Percentiles rank a stretch among this genome's conserved stretches.
Conservation (phyloP, 495 filamentous ascomycete genomes). For the Penicillium riverlandense region DNA sequence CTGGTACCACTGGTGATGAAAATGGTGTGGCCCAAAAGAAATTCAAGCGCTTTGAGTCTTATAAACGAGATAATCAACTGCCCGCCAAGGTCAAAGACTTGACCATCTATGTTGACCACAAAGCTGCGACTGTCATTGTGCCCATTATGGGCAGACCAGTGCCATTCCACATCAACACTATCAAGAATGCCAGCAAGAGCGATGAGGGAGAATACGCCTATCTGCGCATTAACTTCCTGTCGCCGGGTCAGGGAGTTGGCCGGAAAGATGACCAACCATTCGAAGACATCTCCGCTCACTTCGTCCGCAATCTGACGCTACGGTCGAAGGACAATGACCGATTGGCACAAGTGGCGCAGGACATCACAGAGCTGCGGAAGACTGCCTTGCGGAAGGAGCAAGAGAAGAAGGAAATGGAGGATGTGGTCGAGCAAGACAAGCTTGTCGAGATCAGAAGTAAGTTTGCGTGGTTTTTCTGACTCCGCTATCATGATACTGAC, state of each 20-base stretch:
- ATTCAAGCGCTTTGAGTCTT: slow-evolving; percentile 98
- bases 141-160: slow-evolving; percentile 97
- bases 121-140: slow-evolving; percentile 82
- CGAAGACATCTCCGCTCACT: slow-evolving; percentile 91
- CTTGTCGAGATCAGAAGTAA: slow-evolving; percentile 82
- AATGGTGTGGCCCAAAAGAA: slow-evolving; percentile 92
- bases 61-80: slow-evolving; percentile 96
- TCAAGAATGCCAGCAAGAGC: slow-evolving; percentile 95
- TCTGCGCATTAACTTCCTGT: slow-evolving; percentile 93
- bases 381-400: slow-evolving; percentile 83
- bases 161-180: slow-evolving; percentile 97
- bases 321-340: slow-evolving; percentile 81
- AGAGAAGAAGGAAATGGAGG: slow-evolving; percentile 99
- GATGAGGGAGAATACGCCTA: slow-evolving; percentile 92
- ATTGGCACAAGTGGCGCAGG: slow-evolving; percentile 78
- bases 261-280: slow-evolving; percentile 98
- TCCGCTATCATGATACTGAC: slow-evolving; percentile 2
- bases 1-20: slow-evolving; percentile 68
- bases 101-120: slow-evolving; percentile 80
- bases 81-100: slow-evolving; percentile 76
- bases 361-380: slow-evolving; percentile 92
- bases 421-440: slow-evolving; percentile 99
- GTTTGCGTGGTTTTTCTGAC: slow-evolving; percentile 10
- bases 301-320: slow-evolving; percentile 90
- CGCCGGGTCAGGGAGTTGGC: slow-evolving; percentile 94